phyloP scores from a whole-genome alignment of 2,329 filamentous ascomycete species.

The Fusarium duplospermum region DNA sequence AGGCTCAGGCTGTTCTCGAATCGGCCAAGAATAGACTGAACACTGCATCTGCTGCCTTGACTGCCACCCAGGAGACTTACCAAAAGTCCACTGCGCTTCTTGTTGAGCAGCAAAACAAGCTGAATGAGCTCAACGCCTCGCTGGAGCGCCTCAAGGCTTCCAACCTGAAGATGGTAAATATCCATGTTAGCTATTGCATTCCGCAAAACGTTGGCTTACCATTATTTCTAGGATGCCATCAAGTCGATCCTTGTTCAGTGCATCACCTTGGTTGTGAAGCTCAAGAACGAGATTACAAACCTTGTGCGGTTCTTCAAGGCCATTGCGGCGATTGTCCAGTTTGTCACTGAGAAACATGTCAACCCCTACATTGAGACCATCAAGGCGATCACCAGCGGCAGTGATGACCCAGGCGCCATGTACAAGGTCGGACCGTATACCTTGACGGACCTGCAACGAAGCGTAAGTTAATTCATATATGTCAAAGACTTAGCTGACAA shows the following conservation, averaged over 20 bases:
- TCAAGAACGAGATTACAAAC: neutral
- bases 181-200: neutral
- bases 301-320: neutral
- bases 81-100: neutral
- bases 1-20: neutral
- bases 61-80: neutral
- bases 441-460: neutral
- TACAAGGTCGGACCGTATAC: neutral
- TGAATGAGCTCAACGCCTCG: neutral
- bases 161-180: neutral
- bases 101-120: neutral
- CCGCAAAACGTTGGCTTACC: neutral
- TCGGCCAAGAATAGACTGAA: neutral
- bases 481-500: neutral
- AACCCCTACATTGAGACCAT: neutral
- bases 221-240: neutral
- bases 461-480: neutral
- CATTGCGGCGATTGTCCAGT: neutral
- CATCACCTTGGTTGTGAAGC: neutral
- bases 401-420: neutral
- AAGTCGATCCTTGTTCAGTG: neutral
- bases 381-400: neutral
- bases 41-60: neutral
- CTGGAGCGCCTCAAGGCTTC: neutral
- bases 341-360: neutral